phyloP scores from a whole-genome alignment of 352 stramenopile species.

The Phytophthora multivora region DNA sequence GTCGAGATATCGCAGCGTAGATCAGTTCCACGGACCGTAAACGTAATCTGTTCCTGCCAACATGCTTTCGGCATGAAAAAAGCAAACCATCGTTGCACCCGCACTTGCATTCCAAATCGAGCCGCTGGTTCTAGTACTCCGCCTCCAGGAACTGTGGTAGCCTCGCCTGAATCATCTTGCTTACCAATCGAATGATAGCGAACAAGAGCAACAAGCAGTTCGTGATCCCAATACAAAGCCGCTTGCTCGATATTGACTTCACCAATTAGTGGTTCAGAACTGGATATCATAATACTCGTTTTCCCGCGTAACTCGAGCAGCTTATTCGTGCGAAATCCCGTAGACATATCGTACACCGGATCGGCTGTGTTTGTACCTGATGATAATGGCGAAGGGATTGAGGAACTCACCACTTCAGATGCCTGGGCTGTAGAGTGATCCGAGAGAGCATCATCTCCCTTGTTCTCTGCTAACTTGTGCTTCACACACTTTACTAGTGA shows the following conservation, averaged over 20 bases:
- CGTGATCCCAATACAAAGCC: constrained; percentile 75
- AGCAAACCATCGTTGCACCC: constrained; percentile 56
- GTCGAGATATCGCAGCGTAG: constrained; percentile 52
- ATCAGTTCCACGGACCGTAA: constrained; percentile 46
- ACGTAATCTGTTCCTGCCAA: constrained; percentile 41
- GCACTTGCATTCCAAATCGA: constrained; percentile 48
- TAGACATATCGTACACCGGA: constrained; percentile 47
- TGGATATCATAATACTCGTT: constrained; percentile 58
- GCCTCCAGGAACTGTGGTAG: not conserved
- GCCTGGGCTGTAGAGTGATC: constrained; percentile 37
- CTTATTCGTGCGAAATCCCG: constrained; percentile 48
- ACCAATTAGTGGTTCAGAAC: constrained; percentile 52
- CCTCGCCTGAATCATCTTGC: not conserved
- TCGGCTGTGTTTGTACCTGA: constrained; percentile 38
- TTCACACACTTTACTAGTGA: constrained; percentile 51
- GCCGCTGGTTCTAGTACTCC: not conserved
- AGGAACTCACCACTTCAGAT: not conserved
- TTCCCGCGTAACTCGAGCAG: constrained; percentile 64
- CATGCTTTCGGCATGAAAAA: constrained; percentile 60
- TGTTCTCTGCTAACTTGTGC: constrained; percentile 24
- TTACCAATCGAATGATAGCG: constrained; percentile 45
- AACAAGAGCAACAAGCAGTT: constrained; percentile 64
- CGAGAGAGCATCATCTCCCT: constrained; percentile 25
- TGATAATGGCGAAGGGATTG: constrained; percentile 7
- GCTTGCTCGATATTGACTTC: constrained; percentile 58